Evolutionary conservation across 2,329 filamentous ascomycete species (phyloP).

Genomic region (Aspergillus piperis): DNA sequence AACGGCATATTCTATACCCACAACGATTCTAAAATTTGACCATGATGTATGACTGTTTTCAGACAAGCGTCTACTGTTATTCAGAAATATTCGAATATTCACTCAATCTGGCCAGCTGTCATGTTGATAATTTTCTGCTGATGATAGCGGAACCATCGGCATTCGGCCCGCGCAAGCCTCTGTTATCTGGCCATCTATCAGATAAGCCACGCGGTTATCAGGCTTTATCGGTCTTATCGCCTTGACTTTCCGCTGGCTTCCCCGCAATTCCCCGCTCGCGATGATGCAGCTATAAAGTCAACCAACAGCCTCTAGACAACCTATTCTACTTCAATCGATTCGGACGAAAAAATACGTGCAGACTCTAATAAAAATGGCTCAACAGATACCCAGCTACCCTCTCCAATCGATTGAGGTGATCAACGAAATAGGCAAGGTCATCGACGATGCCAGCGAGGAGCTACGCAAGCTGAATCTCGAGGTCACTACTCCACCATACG

Average conservation of each 20-base stretch:
- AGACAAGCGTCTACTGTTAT: too few species aligned
- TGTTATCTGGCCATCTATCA: neutral
- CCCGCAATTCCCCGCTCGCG: neutral
- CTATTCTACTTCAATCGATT: too few species aligned
- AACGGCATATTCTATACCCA: too few species aligned
- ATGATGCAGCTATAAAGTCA: neutral
- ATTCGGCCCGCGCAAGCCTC: neutral
- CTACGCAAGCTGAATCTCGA: neutral
- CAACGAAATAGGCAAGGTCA: neutral
- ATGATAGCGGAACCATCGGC: neutral
- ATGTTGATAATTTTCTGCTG: too few species aligned
- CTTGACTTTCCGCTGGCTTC: neutral
- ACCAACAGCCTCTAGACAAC: neutral
- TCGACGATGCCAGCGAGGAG: slow-evolving; percentile 1
- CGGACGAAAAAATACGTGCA: too few species aligned
- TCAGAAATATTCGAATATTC: too few species aligned
- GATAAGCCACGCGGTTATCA: neutral
- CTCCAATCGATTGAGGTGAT: neutral
- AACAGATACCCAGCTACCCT: neutral
- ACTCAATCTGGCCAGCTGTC: too few species aligned
- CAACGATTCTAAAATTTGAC: too few species aligned
- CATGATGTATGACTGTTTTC: too few species aligned
- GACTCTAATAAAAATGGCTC: neutral
- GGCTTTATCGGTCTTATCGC: neutral
- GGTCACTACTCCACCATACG: neutral